Evolutionary conservation across 331 rosid species (phyloP).

Genomic region (Spiraea crenata): DNA sequence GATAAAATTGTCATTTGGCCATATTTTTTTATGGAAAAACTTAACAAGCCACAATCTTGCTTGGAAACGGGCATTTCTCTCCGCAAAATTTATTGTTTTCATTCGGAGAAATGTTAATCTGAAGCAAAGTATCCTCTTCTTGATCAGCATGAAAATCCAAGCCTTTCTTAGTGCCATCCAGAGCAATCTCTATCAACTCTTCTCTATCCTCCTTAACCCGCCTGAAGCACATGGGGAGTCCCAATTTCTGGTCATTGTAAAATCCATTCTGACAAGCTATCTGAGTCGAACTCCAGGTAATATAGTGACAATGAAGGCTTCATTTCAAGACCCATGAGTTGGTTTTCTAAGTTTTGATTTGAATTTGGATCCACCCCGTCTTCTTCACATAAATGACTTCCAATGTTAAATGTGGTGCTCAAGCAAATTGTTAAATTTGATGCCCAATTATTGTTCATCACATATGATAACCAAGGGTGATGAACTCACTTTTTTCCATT

Average conservation of each 20-base stretch:
- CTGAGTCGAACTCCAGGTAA: slow-evolving; percentile 81
- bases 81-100: slow-evolving; percentile 35
- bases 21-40: too few relatives aligned
- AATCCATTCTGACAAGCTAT: slow-evolving; percentile 58
- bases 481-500: too few relatives aligned
- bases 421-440: too few relatives aligned
- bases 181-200: slow-evolving; percentile 77
- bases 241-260: slow-evolving; percentile 36
- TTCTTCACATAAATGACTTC: slow-evolving; percentile 74
- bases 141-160: slow-evolving; percentile 38
- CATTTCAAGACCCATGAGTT: slow-evolving; percentile 26
- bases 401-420: too few relatives aligned
- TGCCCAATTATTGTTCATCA: too few relatives aligned
- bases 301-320: slow-evolving; percentile 55
- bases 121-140: slow-evolving; percentile 87
- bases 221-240: slow-evolving; percentile 39
- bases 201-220: slow-evolving; percentile 84
- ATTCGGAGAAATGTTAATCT: slow-evolving; percentile 72
- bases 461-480: too few relatives aligned
- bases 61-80: slow-evolving; percentile 29
- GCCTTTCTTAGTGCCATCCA: slow-evolving; percentile 44
- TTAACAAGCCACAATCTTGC: too few relatives aligned
- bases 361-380: slow-evolving; percentile 28
- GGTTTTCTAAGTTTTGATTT: slow-evolving; percentile 18
- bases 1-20: too few relatives aligned